Conservation (phyloP, 306 rosid genomes). For the Neltuma alba region DNA sequence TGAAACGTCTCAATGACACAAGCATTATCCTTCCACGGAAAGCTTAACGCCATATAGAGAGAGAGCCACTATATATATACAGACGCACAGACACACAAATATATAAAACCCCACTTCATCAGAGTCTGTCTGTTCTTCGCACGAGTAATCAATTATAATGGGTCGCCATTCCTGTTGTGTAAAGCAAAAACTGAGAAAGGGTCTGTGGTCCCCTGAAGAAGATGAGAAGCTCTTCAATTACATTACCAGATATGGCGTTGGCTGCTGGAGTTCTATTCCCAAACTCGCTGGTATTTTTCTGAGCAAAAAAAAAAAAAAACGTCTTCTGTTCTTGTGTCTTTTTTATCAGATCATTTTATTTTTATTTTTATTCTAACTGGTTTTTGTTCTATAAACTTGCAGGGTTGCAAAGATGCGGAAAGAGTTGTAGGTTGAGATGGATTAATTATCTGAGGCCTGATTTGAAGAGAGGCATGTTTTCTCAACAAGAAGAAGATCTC, state of each 20-base stretch:
- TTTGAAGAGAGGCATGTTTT: conserved; percentile 92
- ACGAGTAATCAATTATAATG: conserved; percentile 36
- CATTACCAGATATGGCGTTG: conserved; percentile 84
- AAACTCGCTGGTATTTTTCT: conserved; percentile 71
- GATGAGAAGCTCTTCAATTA: conserved; percentile 96
- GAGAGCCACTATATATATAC: neutral
- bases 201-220: conserved; percentile 98
- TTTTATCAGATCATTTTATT: neutral
- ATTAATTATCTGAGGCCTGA: conserved; percentile 94
- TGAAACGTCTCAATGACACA: conserved; percentile 35
- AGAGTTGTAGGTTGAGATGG: conserved; percentile 97
- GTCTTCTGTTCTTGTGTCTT: neutral
- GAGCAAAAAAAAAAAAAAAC: neutral
- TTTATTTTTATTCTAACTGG: neutral
- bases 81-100: no score
- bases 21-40: neutral
- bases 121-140: conserved; percentile 20
- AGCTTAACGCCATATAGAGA: conserved; percentile 27
- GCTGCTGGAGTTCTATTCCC: conserved; percentile 98
- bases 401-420: conserved; percentile 95
- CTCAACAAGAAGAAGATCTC: conserved; percentile 83
- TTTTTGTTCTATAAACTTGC: neutral
- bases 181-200: conserved; percentile 89
- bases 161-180: conserved; percentile 88
- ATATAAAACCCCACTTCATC: neutral